A percentile compares a stretch with the other conserved stretches of the same genome.
phyloP scores from a whole-genome alignment of 1,139 yeast species.

The Pichia sp. region DNA sequence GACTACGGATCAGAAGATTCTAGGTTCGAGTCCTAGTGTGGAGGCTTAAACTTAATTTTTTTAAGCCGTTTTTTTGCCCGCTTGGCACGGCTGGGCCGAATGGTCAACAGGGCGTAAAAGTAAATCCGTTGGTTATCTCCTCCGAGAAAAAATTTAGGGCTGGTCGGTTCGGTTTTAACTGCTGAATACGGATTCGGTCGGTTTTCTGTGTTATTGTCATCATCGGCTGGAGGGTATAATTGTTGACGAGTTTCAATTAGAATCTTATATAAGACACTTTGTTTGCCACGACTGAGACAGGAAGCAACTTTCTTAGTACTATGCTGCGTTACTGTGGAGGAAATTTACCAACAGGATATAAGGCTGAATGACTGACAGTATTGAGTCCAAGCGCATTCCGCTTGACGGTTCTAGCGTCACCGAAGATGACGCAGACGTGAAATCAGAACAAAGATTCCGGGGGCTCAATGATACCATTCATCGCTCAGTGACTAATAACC shows the following conservation, averaged over 20 bases:
- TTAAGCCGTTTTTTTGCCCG: not conserved
- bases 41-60: conserved; percentile 50
- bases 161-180: no score
- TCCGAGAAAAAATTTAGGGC: no score
- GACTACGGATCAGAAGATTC: conserved; percentile 94
- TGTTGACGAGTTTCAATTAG: no score
- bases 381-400: not conserved
- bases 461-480: not conserved
- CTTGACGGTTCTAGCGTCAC: not conserved
- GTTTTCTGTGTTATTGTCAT: no score
- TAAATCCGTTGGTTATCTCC: no score
- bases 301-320: no score
- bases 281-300: no score
- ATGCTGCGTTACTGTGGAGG: no score
- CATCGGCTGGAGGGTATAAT: no score
- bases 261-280: no score
- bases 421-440: not conserved
- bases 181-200: no score
- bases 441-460: not conserved
- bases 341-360: no score
- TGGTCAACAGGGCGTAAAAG: not conserved
- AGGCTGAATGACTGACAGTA: not conserved
- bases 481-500: conserved; percentile 1
- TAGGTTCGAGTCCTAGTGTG: conserved; percentile 97
- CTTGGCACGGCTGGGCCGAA: not conserved